Conservation (phyloP, 164 flowering plant genomes). For the Magnolia kwangsiensis region DNA sequence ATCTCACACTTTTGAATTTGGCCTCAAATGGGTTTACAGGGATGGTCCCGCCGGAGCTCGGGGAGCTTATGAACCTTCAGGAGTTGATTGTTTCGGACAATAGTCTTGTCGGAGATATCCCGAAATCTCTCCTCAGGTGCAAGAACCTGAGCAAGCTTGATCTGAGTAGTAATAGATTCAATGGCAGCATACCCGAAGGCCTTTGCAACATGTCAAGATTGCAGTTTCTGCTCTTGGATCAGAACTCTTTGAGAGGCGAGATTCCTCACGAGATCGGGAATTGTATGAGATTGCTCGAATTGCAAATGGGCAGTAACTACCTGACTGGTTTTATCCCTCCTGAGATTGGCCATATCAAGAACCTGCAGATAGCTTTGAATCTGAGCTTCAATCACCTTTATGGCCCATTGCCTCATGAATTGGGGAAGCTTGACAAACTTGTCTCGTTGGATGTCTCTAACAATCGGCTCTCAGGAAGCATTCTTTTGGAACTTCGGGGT, state of each 20-base stretch:
- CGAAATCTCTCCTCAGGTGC: constrained; percentile 53
- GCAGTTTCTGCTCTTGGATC: constrained; percentile 70
- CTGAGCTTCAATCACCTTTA: constrained; percentile 88
- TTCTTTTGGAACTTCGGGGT: constrained; percentile 68
- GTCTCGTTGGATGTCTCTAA: constrained; percentile 84
- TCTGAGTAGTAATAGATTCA: constrained; percentile 75
- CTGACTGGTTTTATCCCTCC: constrained; percentile 81
- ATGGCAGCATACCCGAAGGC: constrained; percentile 73
- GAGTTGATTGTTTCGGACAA: constrained; percentile 83
- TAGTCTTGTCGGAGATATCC: constrained; percentile 75
- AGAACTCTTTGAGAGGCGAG: constrained; percentile 80
- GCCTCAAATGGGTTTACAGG: constrained; percentile 89
- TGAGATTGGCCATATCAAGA: constrained; percentile 82
- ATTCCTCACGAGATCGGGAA: constrained; percentile 83
- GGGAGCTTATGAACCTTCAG: constrained; percentile 70
- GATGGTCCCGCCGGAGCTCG: constrained; percentile 63
- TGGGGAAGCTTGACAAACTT: constrained; percentile 89
- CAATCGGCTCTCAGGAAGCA: constrained; percentile 78
- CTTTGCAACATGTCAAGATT: constrained; percentile 66
- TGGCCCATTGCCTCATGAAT: constrained; percentile 71
- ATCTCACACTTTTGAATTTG: constrained; percentile 83
- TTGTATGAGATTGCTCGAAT: constrained; percentile 69
- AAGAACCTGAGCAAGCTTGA: constrained; percentile 92
- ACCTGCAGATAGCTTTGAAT: constrained; percentile 82
- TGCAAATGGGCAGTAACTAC: constrained; percentile 80